phyloP scores from a whole-genome alignment of 2,329 filamentous ascomycete species.

The Clarireedia homoeocarpa region DNA sequence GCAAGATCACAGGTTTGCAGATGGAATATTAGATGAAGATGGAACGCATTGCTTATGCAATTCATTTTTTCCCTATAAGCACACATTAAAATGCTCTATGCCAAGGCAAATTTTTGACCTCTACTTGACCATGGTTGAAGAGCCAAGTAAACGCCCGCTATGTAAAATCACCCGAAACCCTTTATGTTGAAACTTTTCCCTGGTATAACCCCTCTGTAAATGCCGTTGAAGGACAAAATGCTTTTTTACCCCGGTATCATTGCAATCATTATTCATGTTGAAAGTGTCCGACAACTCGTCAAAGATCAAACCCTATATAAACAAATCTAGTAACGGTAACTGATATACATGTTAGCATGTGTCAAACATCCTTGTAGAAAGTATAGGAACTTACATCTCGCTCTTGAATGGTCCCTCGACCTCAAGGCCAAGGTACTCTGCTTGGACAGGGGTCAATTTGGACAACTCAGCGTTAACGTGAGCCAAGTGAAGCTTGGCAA shows the following conservation, averaged over 20 bases:
- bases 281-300: constrained; percentile 24
- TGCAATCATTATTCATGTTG: constrained; percentile 46
- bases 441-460: constrained; percentile 76
- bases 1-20: neutral
- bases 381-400: constrained; percentile 61
- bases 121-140: constrained; percentile 33
- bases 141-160: constrained; percentile 33
- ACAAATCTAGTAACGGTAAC: constrained; percentile 31
- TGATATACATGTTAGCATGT: constrained; percentile 14
- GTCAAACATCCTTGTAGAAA: neutral
- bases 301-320: constrained; percentile 17
- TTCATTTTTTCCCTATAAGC: constrained; percentile 13
- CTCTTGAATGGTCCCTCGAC: constrained; percentile 91
- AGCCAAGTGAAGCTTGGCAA: constrained; percentile 83
- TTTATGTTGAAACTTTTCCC: constrained; percentile 32
- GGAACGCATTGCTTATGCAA: constrained; percentile 7
- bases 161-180: constrained; percentile 19
- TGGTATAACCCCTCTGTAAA: constrained; percentile 26
- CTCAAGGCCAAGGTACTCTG: constrained; percentile 86
- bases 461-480: constrained; percentile 95
- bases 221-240: constrained; percentile 56
- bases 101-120: constrained; percentile 26
- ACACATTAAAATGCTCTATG: constrained; percentile 18
- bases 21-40: neutral
- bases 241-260: constrained; percentile 47